Conservation (phyloP, 306 rosid genomes). For the Macrotyloma uniflorum region DNA sequence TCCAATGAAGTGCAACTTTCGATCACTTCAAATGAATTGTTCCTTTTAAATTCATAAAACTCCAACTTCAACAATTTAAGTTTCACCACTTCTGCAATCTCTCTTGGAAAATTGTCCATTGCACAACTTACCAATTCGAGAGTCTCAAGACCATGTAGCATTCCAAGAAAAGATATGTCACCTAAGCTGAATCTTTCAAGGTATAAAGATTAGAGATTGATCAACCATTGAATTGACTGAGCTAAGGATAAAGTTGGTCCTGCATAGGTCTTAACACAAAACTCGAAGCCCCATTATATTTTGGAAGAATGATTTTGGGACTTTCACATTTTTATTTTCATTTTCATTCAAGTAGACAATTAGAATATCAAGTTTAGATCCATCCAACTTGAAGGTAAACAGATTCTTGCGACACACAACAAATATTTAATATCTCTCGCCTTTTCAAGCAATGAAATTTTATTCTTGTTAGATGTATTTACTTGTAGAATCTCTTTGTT, state of each 20-base stretch:
- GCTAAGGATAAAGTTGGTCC: neutral
- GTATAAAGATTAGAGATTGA: neutral
- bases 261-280: too few relatives aligned
- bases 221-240: neutral
- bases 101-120: neutral
- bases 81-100: neutral
- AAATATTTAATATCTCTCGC: neutral
- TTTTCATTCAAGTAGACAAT: neutral
- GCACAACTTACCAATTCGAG: fast-evolving
- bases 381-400: neutral
- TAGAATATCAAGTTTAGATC: neutral
- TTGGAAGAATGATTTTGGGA: neutral
- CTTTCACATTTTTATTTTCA: fast-evolving
- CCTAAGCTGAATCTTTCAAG: fast-evolving
- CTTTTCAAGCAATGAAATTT: neutral
- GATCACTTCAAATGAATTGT: neutral
- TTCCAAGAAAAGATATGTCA: conserved; percentile 18
- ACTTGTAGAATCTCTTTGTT: neutral
- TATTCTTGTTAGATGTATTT: neutral
- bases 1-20: neutral
- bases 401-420: neutral
- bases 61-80: conserved; percentile 15
- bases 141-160: neutral
- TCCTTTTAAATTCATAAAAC: fast-evolving
- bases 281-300: neutral